A percentile compares a stretch with the other conserved stretches of the same genome.
phyloP scores from a whole-genome alignment of 768 basidiomycete species.

The Rhodotorula paludigena region DNA sequence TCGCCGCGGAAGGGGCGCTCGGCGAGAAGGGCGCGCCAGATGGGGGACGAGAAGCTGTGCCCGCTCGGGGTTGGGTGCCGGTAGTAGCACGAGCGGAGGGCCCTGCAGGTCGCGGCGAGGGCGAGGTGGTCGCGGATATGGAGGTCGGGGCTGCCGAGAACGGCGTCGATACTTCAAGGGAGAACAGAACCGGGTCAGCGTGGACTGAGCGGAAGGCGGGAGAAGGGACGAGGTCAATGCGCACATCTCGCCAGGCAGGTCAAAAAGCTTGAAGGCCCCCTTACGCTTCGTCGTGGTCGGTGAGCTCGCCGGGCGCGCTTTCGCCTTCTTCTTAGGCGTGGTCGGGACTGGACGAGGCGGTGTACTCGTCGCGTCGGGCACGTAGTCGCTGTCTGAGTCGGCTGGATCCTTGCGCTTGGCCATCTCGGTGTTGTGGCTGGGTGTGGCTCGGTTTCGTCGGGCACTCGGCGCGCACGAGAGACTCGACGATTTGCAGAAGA shows the following conservation, averaged over 20 bases:
- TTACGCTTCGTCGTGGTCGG: background rate
- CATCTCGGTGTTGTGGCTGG: no score
- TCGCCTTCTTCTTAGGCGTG: no score
- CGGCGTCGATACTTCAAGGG: conserved; percentile 9
- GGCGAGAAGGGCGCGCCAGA: background rate
- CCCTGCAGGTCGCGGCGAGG: conserved; percentile 16
- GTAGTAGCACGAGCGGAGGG: conserved; percentile 25
- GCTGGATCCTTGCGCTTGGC: no score
- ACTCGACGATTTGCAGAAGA: no score
- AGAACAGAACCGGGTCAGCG: background rate
- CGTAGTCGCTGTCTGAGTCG: no score
- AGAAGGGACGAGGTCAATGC: no score
- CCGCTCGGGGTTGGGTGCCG: background rate
- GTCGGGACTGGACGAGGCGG: no score
- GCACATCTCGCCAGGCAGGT: conserved; percentile 7
- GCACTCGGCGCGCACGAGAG: no score
- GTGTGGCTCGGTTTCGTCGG: no score
- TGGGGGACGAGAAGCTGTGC: no score
- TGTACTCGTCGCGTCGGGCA: no score
- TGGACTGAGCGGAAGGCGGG: background rate
- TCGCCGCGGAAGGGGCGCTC: conserved; percentile 1
- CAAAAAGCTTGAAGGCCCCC: background rate
- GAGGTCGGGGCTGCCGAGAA: conserved; percentile 2
- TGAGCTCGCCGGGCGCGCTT: no score
- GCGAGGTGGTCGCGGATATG: conserved; percentile 16